A percentile compares a stretch with the other conserved stretches of the same genome.
phyloP scores from a whole-genome alignment of 2,329 filamentous ascomycete genomes.

The Acrodontium crateriforme region DNA sequence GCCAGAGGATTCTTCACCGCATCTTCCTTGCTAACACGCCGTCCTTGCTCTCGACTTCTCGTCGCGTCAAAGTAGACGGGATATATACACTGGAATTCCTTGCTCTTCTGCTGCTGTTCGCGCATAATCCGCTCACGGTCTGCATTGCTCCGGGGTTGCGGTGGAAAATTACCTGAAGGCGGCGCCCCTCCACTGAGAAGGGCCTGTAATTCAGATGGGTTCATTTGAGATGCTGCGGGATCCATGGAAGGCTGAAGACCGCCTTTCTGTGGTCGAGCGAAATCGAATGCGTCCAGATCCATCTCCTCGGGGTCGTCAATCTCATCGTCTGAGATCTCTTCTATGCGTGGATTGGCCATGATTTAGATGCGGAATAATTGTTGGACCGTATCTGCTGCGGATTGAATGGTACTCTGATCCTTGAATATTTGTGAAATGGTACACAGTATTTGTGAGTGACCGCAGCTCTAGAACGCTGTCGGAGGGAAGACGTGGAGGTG shows the following conservation, averaged over 20 bases:
- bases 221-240: constrained; percentile 11
- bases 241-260: constrained; percentile 8
- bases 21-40: constrained; percentile 57
- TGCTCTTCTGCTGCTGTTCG: constrained; percentile 44
- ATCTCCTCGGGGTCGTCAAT: constrained; percentile 47
- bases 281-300: constrained; percentile 57
- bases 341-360: constrained; percentile 77
- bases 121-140: constrained; percentile 19
- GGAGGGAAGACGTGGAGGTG: too few relatives aligned
- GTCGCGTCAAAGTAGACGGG: constrained; percentile 84
- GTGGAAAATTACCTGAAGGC: constrained; percentile 9
- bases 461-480: too few relatives aligned
- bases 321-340: constrained; percentile 77
- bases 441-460: too few relatives aligned
- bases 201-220: constrained; percentile 13
- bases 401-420: too few relatives aligned
- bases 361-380: too few relatives aligned
- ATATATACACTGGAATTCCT: constrained; percentile 78
- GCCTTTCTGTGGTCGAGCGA: constrained; percentile 18
- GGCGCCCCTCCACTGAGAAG: too few relatives aligned
- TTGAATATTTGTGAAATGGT: too few relatives aligned
- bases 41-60: constrained; percentile 62
- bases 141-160: constrained; percentile 20
- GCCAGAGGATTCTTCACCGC: constrained; percentile 80
- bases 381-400: too few relatives aligned